Conservation (phyloP, 2,329 filamentous ascomycete genomes). For the Cadophora malorum region DNA sequence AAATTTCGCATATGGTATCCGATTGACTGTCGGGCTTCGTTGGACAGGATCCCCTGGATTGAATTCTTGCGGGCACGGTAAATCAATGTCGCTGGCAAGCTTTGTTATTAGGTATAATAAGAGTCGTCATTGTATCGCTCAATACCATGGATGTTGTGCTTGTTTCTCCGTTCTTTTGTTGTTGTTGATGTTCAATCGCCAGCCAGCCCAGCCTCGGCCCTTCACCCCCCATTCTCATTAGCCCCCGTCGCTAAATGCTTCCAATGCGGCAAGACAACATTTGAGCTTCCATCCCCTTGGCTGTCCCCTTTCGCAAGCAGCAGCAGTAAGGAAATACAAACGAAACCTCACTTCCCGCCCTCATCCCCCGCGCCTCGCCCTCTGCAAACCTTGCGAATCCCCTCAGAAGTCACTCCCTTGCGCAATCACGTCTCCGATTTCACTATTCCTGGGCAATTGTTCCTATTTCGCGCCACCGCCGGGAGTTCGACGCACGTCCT, state of each 20-base stretch:
- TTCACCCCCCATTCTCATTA: background rate
- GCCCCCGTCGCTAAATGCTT: conserved; percentile 17
- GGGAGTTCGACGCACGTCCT: conserved; percentile 23
- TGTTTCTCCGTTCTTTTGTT: background rate
- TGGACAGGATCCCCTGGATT: conserved; percentile 4
- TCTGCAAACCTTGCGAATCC: conserved; percentile 7
- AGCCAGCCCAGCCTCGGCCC: background rate
- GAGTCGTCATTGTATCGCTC: background rate
- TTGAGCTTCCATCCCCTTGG: conserved; percentile 2
- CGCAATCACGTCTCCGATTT: conserved; percentile 7
- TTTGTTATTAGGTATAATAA: background rate
- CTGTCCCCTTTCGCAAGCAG: conserved; percentile 9
- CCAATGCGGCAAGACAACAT: conserved; percentile 12
- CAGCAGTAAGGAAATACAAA: conserved; percentile 19
- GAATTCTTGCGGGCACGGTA: conserved; percentile 3
- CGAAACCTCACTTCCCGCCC: conserved; percentile 2
- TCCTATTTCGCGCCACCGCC: conserved; percentile 14
- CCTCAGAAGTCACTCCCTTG: background rate
- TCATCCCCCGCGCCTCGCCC: conserved; percentile 1
- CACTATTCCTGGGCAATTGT: conserved; percentile 22
- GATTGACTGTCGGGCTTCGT: conserved; percentile 1
- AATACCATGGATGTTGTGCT: conserved; percentile 1
- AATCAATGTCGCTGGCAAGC: background rate
- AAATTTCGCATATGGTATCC: conserved; percentile 16
- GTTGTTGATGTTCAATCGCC: background rate